Conservation (phyloP, 2,329 filamentous ascomycete genomes). For the Orbilia ellipsospora region DNA sequence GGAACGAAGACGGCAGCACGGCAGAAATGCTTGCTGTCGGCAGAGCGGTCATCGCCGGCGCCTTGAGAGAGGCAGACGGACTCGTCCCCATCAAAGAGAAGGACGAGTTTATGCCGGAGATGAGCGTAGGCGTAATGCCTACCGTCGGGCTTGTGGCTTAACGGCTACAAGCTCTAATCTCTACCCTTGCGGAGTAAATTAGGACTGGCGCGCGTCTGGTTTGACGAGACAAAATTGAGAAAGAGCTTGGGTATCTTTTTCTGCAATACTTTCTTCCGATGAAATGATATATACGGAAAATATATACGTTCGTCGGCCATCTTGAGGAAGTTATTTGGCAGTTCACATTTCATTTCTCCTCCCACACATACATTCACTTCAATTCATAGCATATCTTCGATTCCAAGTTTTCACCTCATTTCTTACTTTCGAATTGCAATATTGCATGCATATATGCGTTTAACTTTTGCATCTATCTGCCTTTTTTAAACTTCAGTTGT, state of each 20-base stretch:
- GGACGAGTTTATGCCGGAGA: slow-evolving; percentile 49
- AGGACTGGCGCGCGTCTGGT: slow-evolving; percentile 35
- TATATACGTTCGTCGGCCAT: too few species aligned
- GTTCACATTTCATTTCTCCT: background rate
- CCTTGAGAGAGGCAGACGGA: slow-evolving; percentile 38
- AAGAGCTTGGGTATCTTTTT: slow-evolving; percentile 18
- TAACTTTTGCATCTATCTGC: background rate
- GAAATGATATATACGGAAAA: background rate
- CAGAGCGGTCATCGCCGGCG: slow-evolving; percentile 27
- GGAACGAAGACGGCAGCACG: slow-evolving; percentile 42
- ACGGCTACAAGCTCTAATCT: background rate
- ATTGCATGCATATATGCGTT: background rate
- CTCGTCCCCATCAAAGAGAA: slow-evolving; percentile 48
- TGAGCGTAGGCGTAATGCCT: slow-evolving; percentile 53
- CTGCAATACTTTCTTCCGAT: slow-evolving; percentile 5
- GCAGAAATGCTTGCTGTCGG: slow-evolving; percentile 50
- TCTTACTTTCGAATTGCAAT: background rate
- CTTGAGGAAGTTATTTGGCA: slow-evolving; percentile 12
- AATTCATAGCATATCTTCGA: slow-evolving; percentile 3
- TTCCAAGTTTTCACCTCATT: background rate
- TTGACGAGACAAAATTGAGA: slow-evolving; percentile 41
- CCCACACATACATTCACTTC: background rate
- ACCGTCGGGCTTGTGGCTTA: slow-evolving; percentile 33
- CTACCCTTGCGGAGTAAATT: slow-evolving; percentile 31
- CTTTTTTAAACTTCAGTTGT: background rate